Evolutionary conservation across 2,329 filamentous ascomycete genomes (phyloP).

Genomic region (Cytospora paraplurivora): DNA sequence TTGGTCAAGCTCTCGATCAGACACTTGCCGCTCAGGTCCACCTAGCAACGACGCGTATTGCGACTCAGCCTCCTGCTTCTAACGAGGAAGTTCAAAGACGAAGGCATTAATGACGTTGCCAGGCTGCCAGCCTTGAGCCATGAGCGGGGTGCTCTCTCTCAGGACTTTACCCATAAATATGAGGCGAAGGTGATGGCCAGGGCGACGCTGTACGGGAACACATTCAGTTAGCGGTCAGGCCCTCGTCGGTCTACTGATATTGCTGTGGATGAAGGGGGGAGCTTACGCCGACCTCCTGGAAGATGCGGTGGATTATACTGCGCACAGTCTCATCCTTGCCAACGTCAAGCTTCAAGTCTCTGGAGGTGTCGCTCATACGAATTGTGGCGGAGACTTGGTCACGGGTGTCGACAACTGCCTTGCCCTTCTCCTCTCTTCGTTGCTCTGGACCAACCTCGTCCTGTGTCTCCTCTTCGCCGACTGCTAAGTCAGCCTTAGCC

Average conservation of each 20-base stretch:
- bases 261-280: neutral
- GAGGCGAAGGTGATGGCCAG: slow-evolving; percentile 56
- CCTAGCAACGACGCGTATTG: neutral
- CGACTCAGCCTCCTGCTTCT: slow-evolving; percentile 3
- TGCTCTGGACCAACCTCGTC: slow-evolving; percentile 32
- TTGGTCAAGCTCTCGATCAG: neutral
- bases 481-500: slow-evolving; percentile 32
- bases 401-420: slow-evolving; percentile 47
- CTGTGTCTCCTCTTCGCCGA: slow-evolving; percentile 34
- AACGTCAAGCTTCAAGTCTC: slow-evolving; percentile 63
- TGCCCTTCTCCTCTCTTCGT: slow-evolving; percentile 55
- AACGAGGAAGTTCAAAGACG: slow-evolving; percentile 51
- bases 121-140: slow-evolving; percentile 72
- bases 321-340: slow-evolving; percentile 65
- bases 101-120: slow-evolving; percentile 78
- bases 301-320: slow-evolving; percentile 63
- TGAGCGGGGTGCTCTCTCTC: slow-evolving; percentile 65
- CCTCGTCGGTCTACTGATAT: neutral
- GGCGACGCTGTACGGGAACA: slow-evolving; percentile 3
- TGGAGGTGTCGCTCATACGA: slow-evolving; percentile 66
- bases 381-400: slow-evolving; percentile 60
- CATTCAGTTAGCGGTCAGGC: slow-evolving; percentile 4
- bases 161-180: slow-evolving; percentile 82
- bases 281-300: slow-evolving; percentile 65
- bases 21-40: neutral